Evolutionary conservation across 768 basidiomycete species (phyloP).

Genomic region (Mycena galericulata): DNA sequence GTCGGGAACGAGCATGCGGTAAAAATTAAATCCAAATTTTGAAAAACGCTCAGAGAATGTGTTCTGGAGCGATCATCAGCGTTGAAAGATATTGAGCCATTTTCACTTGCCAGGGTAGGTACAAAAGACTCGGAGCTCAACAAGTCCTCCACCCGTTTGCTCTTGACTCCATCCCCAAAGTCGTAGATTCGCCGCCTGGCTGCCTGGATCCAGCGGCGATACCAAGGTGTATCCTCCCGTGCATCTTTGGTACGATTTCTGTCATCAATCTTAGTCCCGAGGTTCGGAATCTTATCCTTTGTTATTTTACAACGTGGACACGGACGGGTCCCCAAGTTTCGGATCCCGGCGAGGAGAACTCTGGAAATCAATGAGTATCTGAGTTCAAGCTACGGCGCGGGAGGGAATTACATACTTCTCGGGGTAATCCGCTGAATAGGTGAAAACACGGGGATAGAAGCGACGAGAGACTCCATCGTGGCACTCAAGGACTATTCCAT

Average conservation of each 20-base stretch:
- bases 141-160: conserved; percentile 36
- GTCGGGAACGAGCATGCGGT: conserved; percentile 30
- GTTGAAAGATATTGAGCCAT: background rate
- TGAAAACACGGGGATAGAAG: conserved; percentile 16
- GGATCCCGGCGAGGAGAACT: conserved; percentile 39
- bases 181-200: conserved; percentile 41
- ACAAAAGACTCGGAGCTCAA: conserved; percentile 35
- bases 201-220: conserved; percentile 17
- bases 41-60: conserved; percentile 31
- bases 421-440: conserved; percentile 15
- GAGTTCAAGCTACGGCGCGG: background rate
- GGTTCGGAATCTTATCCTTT: conserved; percentile 33
- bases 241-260: background rate
- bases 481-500: conserved; percentile 15
- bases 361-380: conserved; percentile 21
- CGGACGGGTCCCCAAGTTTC: conserved; percentile 42
- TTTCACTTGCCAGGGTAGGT: conserved; percentile 39
- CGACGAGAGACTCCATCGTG: conserved; percentile 5
- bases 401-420: background rate
- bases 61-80: conserved; percentile 24
- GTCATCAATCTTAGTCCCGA: conserved; percentile 36
- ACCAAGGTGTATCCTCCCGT: conserved; percentile 15
- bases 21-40: conserved; percentile 16
- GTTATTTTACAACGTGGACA: conserved; percentile 46
- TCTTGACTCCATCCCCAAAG: conserved; percentile 34